Percentiles rank a stretch among this genome's conserved stretches.
phyloP scores from a whole-genome alignment of 176 grass and related monocot genomes.

The Oropetium thomaeum region DNA sequence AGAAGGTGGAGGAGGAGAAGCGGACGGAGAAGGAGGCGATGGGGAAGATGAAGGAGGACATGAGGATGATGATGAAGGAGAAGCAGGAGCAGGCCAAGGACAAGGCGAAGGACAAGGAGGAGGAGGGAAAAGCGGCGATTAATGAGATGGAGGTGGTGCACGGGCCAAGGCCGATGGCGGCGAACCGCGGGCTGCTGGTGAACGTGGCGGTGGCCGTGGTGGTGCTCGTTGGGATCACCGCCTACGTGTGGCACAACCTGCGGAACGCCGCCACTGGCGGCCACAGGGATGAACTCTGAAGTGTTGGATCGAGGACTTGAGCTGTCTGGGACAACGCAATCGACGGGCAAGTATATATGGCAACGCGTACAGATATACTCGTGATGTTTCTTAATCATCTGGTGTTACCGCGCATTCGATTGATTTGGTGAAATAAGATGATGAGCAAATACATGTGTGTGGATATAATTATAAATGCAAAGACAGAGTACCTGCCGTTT shows the following conservation, averaged over 20 bases:
- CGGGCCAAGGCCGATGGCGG: background rate
- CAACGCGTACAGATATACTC: background rate
- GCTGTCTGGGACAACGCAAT: background rate
- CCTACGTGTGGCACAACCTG: constrained; percentile 51
- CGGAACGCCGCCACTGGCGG: constrained; percentile 27
- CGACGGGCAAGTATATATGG: background rate
- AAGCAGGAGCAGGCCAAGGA: background rate
- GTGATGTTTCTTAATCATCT: background rate
- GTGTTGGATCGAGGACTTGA: background rate
- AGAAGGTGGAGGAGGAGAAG: constrained; percentile 11
- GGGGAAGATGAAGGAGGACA: constrained; percentile 16
- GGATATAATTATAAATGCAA: no score
- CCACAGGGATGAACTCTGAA: background rate
- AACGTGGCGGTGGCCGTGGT: constrained; percentile 60
- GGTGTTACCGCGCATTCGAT: background rate
- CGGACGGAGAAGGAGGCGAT: background rate
- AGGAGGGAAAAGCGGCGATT: no score
- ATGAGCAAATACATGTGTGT: background rate
- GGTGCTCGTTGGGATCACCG: constrained; percentile 49
- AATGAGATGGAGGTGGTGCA: background rate
- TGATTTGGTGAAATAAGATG: constrained; percentile 20
- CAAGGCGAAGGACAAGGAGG: no score
- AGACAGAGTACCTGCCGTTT: no score
- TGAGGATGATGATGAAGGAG: background rate
- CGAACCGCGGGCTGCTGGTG: constrained; percentile 36